These are phyloP conservation scores for Mesotaenium endlicherianum DNA, from an alignment of 139 green algal genomes.

Conservation along the genomic window DNA sequence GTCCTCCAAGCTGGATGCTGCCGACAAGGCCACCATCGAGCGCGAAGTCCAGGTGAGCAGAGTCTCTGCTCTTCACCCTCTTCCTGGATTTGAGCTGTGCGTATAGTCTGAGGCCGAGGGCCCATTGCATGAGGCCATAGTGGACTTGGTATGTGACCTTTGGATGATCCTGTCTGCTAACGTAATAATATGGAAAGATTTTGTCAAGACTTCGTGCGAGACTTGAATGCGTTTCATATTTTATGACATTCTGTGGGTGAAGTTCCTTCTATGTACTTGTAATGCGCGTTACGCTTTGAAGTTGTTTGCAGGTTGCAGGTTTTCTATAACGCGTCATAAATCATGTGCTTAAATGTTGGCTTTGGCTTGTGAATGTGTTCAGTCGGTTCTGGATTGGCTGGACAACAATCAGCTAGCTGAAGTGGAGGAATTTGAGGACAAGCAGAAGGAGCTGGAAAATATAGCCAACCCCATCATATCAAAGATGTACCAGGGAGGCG, in stretches of 20 bases:
- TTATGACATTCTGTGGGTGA: too few species aligned
- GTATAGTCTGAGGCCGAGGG: too few species aligned
- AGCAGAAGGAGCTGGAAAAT: constrained; percentile 94
- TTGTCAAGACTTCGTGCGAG: not conserved
- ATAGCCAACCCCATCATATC: constrained; percentile 88
- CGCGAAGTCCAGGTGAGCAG: constrained; percentile 71
- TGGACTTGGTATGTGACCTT: too few species aligned
- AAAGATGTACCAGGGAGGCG: constrained; percentile 65
- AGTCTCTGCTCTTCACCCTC: not conserved
- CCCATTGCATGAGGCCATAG: too few species aligned
- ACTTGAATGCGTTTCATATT: not conserved
- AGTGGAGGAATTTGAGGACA: constrained; percentile 92
- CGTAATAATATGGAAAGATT: not conserved
- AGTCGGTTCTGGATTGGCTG: constrained; percentile 86
- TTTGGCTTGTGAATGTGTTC: not conserved
- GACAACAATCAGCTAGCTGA: constrained; percentile 60
- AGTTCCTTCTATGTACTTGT: too few species aligned
- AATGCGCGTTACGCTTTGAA: too few species aligned
- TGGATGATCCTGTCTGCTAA: not conserved
- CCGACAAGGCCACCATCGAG: constrained; percentile 85
- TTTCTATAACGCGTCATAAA: too few species aligned
- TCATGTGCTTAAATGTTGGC: too few species aligned
- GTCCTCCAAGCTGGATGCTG: constrained; percentile 69
- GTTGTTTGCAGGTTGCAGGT: too few species aligned
- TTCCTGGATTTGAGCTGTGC: not conserved